Conservation (phyloP, 2,329 filamentous ascomycete species). For the Aspergillus brasiliensis region DNA sequence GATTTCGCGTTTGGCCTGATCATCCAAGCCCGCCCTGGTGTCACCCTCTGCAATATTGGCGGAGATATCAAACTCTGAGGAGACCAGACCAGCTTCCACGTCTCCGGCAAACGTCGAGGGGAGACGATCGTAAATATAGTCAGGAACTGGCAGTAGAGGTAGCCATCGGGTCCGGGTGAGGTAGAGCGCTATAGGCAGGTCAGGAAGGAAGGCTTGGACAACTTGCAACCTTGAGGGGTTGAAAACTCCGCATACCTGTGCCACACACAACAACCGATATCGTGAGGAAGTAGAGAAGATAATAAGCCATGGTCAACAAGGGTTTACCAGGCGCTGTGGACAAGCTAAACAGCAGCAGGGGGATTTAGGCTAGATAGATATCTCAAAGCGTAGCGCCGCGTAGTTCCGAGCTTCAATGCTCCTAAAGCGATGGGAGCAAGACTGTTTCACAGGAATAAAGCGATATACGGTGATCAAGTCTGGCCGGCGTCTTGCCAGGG, state of each 20-base stretch:
- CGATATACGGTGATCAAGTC: background rate
- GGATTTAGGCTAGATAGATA: background rate
- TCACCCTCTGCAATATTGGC: slow-evolving; percentile 81
- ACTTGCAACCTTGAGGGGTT: background rate
- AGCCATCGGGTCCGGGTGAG: slow-evolving; percentile 79
- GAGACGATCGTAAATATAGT: slow-evolving; percentile 75
- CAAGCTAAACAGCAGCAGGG: background rate
- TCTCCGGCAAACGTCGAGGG: slow-evolving; percentile 78
- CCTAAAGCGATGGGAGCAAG: background rate
- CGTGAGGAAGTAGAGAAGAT: slow-evolving; percentile 76
- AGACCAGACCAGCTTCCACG: slow-evolving; percentile 83
- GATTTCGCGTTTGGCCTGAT: slow-evolving; percentile 76
- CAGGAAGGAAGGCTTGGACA: slow-evolving; percentile 9
- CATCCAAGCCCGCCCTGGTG: slow-evolving; percentile 76
- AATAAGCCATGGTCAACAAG: slow-evolving; percentile 62
- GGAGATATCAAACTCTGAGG: slow-evolving; percentile 77
- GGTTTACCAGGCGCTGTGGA: background rate
- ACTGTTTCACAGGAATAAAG: background rate
- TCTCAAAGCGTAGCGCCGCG: background rate
- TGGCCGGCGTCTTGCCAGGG: background rate
- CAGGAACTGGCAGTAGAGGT: slow-evolving; percentile 65
- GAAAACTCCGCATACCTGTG: slow-evolving; percentile 58
- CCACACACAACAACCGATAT: slow-evolving; percentile 71
- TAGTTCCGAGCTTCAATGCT: background rate
- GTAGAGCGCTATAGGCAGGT: slow-evolving; percentile 63